Percentiles rank a stretch among this genome's conserved stretches.
Evolutionary conservation across 1,284 basidiomycete genomes (phyloP).

Genomic region (Rhodotorula sp.): DNA sequence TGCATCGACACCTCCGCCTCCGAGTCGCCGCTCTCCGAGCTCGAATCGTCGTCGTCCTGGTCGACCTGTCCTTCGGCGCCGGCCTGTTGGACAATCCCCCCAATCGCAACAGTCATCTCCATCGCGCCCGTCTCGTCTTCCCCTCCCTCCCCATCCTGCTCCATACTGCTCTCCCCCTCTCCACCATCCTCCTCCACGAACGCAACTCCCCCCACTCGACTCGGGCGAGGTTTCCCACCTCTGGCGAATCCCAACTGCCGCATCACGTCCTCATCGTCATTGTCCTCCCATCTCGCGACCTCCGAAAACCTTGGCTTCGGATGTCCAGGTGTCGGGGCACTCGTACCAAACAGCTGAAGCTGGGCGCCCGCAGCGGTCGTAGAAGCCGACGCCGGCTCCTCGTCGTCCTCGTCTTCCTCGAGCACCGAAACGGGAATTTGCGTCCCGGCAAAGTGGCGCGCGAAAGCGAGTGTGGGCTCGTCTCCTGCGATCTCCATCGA

Average conservation of each 20-base stretch:
- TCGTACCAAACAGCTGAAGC: conserved; percentile 6
- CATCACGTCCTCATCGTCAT: conserved; percentile 37
- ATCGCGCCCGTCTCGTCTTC: conserved; percentile 26
- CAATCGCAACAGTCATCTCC: conserved; percentile 28
- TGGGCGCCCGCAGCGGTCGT: not conserved
- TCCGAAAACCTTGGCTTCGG: conserved; percentile 19
- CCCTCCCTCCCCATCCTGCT: not conserved
- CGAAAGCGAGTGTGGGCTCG: conserved; percentile 27
- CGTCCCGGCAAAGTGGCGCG: conserved; percentile 36
- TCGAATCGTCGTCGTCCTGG: conserved; percentile 16
- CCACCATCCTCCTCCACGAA: conserved; percentile 1
- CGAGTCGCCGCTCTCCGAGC: conserved; percentile 7
- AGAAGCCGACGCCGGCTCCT: not conserved
- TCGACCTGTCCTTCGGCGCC: not conserved
- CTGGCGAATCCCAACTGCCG: conserved; percentile 26
- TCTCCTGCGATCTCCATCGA: conserved; percentile 37
- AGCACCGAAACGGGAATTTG: conserved; percentile 27
- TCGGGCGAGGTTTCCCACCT: conserved; percentile 15
- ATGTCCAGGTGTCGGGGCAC: not conserved
- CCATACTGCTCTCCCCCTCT: not conserved
- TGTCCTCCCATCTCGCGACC: conserved; percentile 28
- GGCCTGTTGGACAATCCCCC: conserved; percentile 2
- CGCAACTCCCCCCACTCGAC: conserved; percentile 7
- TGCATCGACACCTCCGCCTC: conserved; percentile 33
- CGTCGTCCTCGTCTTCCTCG: not conserved